Percentiles rank a stretch among this genome's conserved stretches.
Evolutionary conservation across 768 basidiomycete species (phyloP).

Genomic region (Leucogyrophana mollusca): DNA sequence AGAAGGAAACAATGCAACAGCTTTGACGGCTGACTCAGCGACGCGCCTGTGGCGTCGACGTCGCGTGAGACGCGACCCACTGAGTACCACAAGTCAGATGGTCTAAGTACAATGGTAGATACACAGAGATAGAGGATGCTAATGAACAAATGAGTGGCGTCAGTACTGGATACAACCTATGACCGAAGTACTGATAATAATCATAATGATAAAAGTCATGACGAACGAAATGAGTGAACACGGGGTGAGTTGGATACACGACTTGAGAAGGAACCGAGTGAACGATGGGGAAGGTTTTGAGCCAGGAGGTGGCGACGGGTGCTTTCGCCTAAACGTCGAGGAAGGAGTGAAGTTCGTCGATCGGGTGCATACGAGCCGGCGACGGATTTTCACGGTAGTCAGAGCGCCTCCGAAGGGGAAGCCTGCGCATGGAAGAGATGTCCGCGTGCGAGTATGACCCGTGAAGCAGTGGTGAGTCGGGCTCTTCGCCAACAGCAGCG

Average conservation of each 20-base stretch:
- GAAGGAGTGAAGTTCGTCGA: slow-evolving; percentile 23
- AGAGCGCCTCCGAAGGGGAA: background rate
- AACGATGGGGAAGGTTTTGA: slow-evolving; percentile 2
- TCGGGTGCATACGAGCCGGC: slow-evolving; percentile 6
- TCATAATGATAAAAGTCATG: background rate
- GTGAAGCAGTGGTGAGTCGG: slow-evolving; percentile 23
- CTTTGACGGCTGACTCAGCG: slow-evolving; percentile 14
- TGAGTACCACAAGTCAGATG: too few species aligned
- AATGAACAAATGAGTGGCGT: slow-evolving; percentile 12
- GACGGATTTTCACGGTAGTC: background rate
- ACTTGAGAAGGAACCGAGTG: background rate
- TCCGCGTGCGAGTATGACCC: slow-evolving; percentile 13
- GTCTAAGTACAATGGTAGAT: too few species aligned
- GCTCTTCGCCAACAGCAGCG: slow-evolving; percentile 6
- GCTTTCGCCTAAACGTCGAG: slow-evolving; percentile 11
- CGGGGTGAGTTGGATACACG: slow-evolving; percentile 1
- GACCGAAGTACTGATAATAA: too few species aligned
- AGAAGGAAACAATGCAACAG: slow-evolving; percentile 3
- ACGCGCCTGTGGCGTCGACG: background rate
- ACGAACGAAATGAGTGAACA: background rate
- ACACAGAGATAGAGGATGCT: too few species aligned
- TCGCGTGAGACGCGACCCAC: too few species aligned
- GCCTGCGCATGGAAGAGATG: background rate
- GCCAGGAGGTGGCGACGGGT: background rate
- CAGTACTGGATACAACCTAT: too few species aligned